Base-by-base conservation (phyloP, 2,329 filamentous ascomycete species). In the Rhynchosporium secalis region DNA sequence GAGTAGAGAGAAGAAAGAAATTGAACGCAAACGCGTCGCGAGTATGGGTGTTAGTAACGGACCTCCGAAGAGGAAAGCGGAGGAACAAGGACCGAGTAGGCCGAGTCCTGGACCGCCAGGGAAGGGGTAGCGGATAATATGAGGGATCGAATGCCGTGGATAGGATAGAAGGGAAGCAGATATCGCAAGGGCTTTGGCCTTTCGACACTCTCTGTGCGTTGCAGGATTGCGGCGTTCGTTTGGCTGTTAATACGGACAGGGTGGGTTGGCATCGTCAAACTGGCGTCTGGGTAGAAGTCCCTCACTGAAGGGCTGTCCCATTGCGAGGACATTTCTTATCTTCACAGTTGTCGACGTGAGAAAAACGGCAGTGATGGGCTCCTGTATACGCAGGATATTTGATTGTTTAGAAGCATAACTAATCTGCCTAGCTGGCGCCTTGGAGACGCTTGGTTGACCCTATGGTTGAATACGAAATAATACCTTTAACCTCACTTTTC, bases 31-130 rank as follows among this genome's bases (percentile, higher is more conserved):
- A 43, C 48, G 62, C 26, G 63, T 62, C 26, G 60, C 62, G 10
- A 65, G 57, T 54, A 48, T 31, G 10, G 64, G 59, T 15, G 56
- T 65, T 20, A 57, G 40, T 48, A 58, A 58, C 36, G 63, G 59
- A 1, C 56, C 65, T 7, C 41, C 62, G 43, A 72, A 72, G 61
- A 63, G 69, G 48, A 72, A 72, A 52, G 68, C 69, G 2, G 69
- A 71, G 12, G 70, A 71, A 46, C 69, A 72, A 61, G 66, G 65
- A 12, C 56, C 51, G 51, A 68, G 66, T 15, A 66, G 69, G 56
- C 69, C 70, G 9, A 72, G 71, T 60, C 71, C 70, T 31, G 67
- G 67, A 5, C 67, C 71, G 3, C 68, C 66, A n/a, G 28, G 36
- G 46, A 36, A 10, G n/a, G 48, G 10, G 26, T 15, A 51, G 26